Evolutionary conservation across 1,284 basidiomycete genomes (phyloP).

Genomic region (Puccinia coronata): DNA sequence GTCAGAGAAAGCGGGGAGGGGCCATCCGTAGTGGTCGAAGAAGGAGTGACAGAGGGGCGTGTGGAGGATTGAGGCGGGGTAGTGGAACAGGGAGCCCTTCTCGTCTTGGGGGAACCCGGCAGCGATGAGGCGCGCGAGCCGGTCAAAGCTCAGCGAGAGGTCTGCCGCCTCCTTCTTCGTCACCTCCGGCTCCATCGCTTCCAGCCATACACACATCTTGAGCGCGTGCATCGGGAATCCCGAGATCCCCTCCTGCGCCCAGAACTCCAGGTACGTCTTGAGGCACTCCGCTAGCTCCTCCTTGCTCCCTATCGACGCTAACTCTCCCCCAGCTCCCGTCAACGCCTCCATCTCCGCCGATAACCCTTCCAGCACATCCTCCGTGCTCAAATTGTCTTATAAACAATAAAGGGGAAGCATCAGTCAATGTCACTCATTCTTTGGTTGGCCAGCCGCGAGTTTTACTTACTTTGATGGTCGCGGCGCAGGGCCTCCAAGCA

Average conservation of each 20-base stretch:
- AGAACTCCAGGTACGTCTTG: background rate
- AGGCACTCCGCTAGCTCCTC: constrained; percentile 1
- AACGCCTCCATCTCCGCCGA: background rate
- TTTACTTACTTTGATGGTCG: constrained; percentile 5
- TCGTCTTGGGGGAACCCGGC: background rate
- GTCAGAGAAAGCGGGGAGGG: background rate
- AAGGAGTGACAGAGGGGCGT: constrained; percentile 1
- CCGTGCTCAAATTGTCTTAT: constrained; percentile 6
- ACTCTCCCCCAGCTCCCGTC: background rate
- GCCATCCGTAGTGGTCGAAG: background rate
- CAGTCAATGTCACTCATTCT: background rate
- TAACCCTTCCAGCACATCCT: background rate
- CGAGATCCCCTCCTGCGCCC: background rate
- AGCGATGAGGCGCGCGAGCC: background rate
- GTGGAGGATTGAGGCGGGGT: background rate
- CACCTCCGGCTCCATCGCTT: background rate
- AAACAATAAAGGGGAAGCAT: background rate
- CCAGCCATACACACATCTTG: constrained; percentile 7
- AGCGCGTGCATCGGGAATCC: constrained; percentile 4
- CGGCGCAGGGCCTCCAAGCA: background rate
- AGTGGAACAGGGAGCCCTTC: background rate
- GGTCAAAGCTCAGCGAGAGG: background rate
- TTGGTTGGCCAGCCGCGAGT: too few relatives aligned
- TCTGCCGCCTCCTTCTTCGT: background rate
- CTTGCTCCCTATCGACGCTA: background rate